phyloP scores from a whole-genome alignment of 257 asterid species.

The Oldenlandia corymbosa region DNA sequence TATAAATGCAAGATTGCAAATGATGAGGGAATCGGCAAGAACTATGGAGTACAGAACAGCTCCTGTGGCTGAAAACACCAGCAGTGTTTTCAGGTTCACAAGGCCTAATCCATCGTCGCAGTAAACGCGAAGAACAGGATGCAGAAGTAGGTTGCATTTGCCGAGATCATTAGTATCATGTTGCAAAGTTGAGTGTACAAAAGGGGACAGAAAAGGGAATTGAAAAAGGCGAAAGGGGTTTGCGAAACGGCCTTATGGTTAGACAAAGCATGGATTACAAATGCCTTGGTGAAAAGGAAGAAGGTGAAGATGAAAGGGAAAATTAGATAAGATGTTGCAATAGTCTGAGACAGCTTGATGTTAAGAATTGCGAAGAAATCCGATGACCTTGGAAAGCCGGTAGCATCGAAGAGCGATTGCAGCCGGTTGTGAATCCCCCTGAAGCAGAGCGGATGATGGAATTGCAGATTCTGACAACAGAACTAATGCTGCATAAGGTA shows the following conservation, averaged over 20 bases:
- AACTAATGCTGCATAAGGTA: constrained; percentile 58
- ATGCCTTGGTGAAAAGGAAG: constrained; percentile 60
- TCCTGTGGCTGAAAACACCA: constrained; percentile 46
- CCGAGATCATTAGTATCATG: constrained; percentile 41
- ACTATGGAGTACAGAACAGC: constrained; percentile 52
- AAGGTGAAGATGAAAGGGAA: constrained; percentile 61
- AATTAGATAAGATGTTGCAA: constrained; percentile 37
- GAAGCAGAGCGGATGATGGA: constrained; percentile 38
- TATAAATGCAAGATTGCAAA: constrained; percentile 41
- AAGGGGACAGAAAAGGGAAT: constrained; percentile 38
- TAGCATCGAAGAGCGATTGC: constrained; percentile 46
- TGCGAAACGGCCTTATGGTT: constrained; percentile 10
- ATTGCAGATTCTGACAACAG: constrained; percentile 50
- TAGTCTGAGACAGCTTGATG: constrained; percentile 67
- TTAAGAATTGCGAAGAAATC: constrained; percentile 48
- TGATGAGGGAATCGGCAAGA: constrained; percentile 52
- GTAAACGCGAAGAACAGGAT: constrained; percentile 37
- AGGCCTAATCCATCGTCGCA: constrained; percentile 28
- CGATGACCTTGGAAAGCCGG: constrained; percentile 65
- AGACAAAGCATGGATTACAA: constrained; percentile 29
- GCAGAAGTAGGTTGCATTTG: constrained; percentile 64
- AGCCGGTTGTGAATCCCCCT: constrained; percentile 42
- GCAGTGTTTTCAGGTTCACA: constrained; percentile 24
- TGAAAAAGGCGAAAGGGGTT: constrained; percentile 21
- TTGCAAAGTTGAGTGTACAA: constrained; percentile 52